These are phyloP conservation scores for Nakaseomyces sp. DNA, from an alignment of 1,139 yeast species.

Conservation along the genomic window DNA sequence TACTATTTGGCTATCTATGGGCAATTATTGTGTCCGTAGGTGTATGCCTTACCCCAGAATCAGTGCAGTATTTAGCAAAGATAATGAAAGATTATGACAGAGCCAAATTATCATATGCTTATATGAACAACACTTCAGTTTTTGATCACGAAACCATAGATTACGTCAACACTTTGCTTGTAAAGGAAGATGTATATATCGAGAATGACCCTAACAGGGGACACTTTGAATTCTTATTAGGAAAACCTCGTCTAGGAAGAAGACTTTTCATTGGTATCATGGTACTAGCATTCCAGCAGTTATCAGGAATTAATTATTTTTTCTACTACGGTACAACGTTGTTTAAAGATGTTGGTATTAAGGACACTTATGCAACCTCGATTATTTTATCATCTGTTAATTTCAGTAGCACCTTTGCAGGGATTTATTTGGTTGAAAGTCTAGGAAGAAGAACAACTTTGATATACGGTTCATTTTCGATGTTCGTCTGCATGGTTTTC, in stretches of 20 bases:
- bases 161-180: constrained; percentile 38
- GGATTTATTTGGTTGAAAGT: constrained; percentile 57
- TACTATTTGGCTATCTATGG: constrained; percentile 42
- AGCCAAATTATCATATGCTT: constrained; percentile 42
- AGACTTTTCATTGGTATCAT: constrained; percentile 45
- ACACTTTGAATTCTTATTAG: constrained; percentile 41
- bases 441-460: constrained; percentile 61
- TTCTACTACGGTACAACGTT: constrained; percentile 51
- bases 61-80: constrained; percentile 42
- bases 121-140: constrained; percentile 38
- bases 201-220: constrained; percentile 14
- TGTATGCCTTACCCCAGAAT: constrained; percentile 43
- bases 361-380: constrained; percentile 41
- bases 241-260: constrained; percentile 39
- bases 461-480: constrained; percentile 51
- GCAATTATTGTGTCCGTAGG: constrained; percentile 40
- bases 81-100: constrained; percentile 21
- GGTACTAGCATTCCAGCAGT: constrained; percentile 50
- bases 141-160: constrained; percentile 38
- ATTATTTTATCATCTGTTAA: constrained; percentile 68
- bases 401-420: constrained; percentile 64
- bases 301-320: constrained; percentile 51
- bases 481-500: constrained; percentile 53
- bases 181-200: constrained; percentile 36
- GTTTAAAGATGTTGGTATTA: constrained; percentile 42